These are phyloP conservation scores for Cucurbita ficifolia DNA, from an alignment of 306 rosid species.

Conservation along the genomic window DNA sequence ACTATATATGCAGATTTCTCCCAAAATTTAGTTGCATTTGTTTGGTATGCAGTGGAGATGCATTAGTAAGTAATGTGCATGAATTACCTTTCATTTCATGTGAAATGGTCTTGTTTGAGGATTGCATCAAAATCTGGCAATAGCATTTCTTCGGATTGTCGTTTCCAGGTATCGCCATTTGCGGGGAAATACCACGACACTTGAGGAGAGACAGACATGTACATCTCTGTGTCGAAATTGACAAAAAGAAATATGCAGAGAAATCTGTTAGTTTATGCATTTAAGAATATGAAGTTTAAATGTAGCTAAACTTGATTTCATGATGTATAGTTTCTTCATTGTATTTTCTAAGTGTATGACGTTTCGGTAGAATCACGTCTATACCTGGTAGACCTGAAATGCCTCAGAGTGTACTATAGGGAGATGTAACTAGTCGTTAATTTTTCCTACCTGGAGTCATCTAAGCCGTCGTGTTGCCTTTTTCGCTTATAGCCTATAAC, in stretches of 20 bases:
- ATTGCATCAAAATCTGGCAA: constrained; percentile 34
- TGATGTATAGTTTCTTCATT: too few species aligned
- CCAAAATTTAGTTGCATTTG: constrained; percentile 1
- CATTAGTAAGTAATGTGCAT: background rate
- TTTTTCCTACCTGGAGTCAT: too few species aligned
- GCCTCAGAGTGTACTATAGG: too few species aligned
- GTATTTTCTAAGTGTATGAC: too few species aligned
- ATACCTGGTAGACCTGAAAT: too few species aligned
- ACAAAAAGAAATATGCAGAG: background rate
- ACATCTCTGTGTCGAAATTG: constrained; percentile 30
- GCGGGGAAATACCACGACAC: constrained; percentile 62
- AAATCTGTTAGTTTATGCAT: background rate
- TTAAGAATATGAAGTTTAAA: background rate
- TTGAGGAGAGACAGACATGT: constrained; percentile 57
- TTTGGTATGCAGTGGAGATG: background rate
- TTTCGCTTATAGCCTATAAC: too few species aligned
- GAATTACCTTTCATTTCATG: constrained; percentile 4
- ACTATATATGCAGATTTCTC: background rate
- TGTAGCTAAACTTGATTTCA: background rate
- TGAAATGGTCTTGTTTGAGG: constrained; percentile 59
- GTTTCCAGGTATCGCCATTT: constrained; percentile 49
- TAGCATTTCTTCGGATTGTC: constrained; percentile 42
- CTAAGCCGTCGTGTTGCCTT: too few species aligned
- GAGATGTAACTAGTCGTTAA: too few species aligned
- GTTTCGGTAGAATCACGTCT: too few species aligned